Percentiles rank a stretch among this genome's conserved stretches.
These are phyloP conservation scores for Waltergamsia citrina DNA, from an alignment of 2,329 filamentous ascomycete species.

Conservation along the genomic window DNA sequence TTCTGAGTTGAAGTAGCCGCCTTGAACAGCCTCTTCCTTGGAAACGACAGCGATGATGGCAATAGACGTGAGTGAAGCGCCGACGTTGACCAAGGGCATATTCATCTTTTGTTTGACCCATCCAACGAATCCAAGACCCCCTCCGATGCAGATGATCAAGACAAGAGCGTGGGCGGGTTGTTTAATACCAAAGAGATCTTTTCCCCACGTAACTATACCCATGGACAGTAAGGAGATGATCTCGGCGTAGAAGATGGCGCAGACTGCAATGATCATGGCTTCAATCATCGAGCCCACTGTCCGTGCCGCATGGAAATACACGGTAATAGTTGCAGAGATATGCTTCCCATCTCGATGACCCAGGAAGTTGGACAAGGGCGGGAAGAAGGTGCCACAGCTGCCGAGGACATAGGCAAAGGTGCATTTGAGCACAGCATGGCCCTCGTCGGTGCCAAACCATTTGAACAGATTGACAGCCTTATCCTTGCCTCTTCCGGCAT, in stretches of 20 bases:
- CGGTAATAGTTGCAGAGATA: slow-evolving; percentile 84
- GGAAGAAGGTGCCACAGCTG: slow-evolving; percentile 77
- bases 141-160: slow-evolving; percentile 74
- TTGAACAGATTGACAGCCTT: slow-evolving; percentile 32
- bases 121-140: slow-evolving; percentile 76
- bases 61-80: slow-evolving; percentile 76
- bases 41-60: slow-evolving; percentile 85
- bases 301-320: slow-evolving; percentile 88
- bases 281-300: slow-evolving; percentile 86
- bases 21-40: slow-evolving; percentile 82
- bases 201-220: slow-evolving; percentile 76
- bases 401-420: slow-evolving; percentile 82
- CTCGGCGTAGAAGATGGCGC: slow-evolving; percentile 63
- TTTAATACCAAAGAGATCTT: slow-evolving; percentile 54
- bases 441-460: slow-evolving; percentile 63
- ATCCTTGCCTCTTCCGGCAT: slow-evolving; percentile 20
- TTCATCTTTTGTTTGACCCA: slow-evolving; percentile 78
- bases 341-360: slow-evolving; percentile 88
- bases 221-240: slow-evolving; percentile 75
- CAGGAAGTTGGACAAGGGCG: slow-evolving; percentile 60
- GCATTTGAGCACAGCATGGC: slow-evolving; percentile 80
- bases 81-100: slow-evolving; percentile 73
- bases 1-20: slow-evolving; percentile 68
- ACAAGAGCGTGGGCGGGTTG: slow-evolving; percentile 70
- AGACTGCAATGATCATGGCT: slow-evolving; percentile 64